These are phyloP conservation scores for Rhodosporidiobolus sp. DNA, from an alignment of 768 basidiomycete species.

Conservation along the genomic window DNA sequence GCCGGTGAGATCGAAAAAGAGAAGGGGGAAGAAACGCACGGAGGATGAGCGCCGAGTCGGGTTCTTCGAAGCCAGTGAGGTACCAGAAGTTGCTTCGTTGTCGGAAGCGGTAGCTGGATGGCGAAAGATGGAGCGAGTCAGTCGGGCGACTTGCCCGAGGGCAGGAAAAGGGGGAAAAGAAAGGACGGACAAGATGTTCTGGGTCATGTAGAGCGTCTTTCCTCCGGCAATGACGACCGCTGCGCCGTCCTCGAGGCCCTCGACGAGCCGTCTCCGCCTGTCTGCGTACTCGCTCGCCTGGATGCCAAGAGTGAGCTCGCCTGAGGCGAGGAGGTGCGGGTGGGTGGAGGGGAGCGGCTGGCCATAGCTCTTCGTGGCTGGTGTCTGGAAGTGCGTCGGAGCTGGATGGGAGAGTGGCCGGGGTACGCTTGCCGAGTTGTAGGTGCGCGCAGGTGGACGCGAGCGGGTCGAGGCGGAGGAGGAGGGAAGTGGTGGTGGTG, in stretches of 20 bases:
- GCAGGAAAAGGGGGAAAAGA: background rate
- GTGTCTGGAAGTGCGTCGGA: background rate
- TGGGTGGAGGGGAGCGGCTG: slow-evolving; percentile 76
- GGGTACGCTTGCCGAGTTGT: background rate
- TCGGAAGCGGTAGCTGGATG: slow-evolving; percentile 81
- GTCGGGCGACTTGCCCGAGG: background rate
- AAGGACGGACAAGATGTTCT: slow-evolving; percentile 57
- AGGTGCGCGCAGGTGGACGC: no score
- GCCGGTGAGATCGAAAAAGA: no score
- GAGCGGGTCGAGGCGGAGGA: background rate
- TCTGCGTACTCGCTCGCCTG: slow-evolving; percentile 70
- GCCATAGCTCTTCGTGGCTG: slow-evolving; percentile 55
- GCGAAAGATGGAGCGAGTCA: background rate
- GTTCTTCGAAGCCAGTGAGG: slow-evolving; percentile 91
- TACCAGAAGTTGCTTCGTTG: slow-evolving; percentile 94
- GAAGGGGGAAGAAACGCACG: slow-evolving; percentile 52
- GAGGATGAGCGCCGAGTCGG: slow-evolving; percentile 81
- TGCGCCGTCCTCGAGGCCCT: slow-evolving; percentile 66
- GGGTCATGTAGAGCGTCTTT: slow-evolving; percentile 79
- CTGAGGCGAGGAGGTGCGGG: slow-evolving; percentile 68
- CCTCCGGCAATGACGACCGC: slow-evolving; percentile 74
- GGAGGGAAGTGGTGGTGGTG: background rate
- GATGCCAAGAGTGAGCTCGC: slow-evolving; percentile 82
- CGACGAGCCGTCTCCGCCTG: slow-evolving; percentile 68
- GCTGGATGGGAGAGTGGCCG: slow-evolving; percentile 12